phyloP scores from a whole-genome alignment of 192 early-diverging fungal species.

The Dissophora globulifera region DNA sequence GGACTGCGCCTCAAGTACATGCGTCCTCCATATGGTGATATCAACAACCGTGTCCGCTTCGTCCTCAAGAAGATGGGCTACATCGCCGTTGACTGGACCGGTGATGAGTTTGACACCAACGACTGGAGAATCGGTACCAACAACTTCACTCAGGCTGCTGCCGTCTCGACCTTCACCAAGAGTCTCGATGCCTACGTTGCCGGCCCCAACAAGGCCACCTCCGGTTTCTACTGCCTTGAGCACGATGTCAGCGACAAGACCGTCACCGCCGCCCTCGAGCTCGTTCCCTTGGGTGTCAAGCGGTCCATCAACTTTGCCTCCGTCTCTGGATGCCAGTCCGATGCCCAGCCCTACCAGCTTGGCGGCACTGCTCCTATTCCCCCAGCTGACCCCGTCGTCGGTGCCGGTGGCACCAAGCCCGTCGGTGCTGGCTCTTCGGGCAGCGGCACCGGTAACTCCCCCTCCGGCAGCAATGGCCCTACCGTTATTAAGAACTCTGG shows the following conservation, averaged over 20 bases:
- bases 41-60: slow-evolving; percentile 79
- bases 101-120: slow-evolving; percentile 53
- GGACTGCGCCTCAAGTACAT: slow-evolving; percentile 67
- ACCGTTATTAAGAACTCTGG: slow-evolving; percentile 8
- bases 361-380: slow-evolving; percentile 35
- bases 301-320: slow-evolving; percentile 43
- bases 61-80: slow-evolving; percentile 71
- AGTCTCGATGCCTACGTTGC: slow-evolving; percentile 37
- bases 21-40: slow-evolving; percentile 75
- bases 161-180: slow-evolving; percentile 23
- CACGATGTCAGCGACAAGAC: slow-evolving; percentile 57
- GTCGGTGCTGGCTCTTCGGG: no score
- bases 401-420: slow-evolving; percentile 1
- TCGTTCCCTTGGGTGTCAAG: slow-evolving; percentile 43
- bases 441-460: slow-evolving; percentile 2
- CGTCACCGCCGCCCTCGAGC: slow-evolving; percentile 57
- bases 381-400: background rate
- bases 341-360: slow-evolving; percentile 55
- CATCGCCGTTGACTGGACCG: slow-evolving; percentile 54
- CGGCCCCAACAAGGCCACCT: slow-evolving; percentile 24
- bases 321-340: slow-evolving; percentile 45
- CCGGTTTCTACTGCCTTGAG: slow-evolving; percentile 60
- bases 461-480: background rate
- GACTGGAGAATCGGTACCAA: slow-evolving; percentile 53
- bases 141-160: slow-evolving; percentile 39